Evolutionary conservation across 1,284 basidiomycete species (phyloP).

Genomic region (Puccinia coronata): DNA sequence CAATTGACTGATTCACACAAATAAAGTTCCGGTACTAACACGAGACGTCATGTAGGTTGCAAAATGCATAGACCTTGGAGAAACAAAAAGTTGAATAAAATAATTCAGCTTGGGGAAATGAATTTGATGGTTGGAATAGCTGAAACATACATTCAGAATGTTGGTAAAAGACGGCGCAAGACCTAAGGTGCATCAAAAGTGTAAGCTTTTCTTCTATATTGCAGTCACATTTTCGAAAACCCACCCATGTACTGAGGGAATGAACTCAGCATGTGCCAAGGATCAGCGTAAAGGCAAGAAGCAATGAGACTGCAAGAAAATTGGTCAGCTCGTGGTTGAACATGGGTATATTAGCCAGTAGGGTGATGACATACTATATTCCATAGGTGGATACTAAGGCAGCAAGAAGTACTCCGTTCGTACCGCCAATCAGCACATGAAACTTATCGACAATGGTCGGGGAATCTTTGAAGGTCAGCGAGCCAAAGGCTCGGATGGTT

Average conservation of each 20-base stretch:
- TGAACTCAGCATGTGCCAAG: conserved; percentile 98
- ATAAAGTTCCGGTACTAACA: background rate
- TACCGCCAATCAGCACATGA: conserved; percentile 70
- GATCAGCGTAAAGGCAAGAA: conserved; percentile 90
- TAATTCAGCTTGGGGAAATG: conserved; percentile 70
- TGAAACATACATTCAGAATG: conserved; percentile 64
- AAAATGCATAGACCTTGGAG: conserved; percentile 48
- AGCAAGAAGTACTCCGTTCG: conserved; percentile 79
- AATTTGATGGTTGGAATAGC: conserved; percentile 63
- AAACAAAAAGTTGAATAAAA: conserved; percentile 61
- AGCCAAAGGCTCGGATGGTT: conserved; percentile 34
- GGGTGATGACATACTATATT: conserved; percentile 52
- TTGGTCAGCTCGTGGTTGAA: background rate
- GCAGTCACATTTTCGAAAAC: background rate
- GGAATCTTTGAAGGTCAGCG: conserved; percentile 32
- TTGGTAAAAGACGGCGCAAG: conserved; percentile 90
- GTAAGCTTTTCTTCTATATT: background rate
- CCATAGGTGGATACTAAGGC: conserved; percentile 86
- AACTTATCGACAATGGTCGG: conserved; percentile 44
- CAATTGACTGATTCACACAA: background rate
- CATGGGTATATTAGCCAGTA: too few relatives aligned
- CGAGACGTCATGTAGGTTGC: conserved; percentile 72
- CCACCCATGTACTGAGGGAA: conserved; percentile 79
- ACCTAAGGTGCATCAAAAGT: conserved; percentile 58
- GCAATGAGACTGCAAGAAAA: conserved; percentile 65